A percentile compares a stretch with the other conserved stretches of the same genome.
phyloP scores from a whole-genome alignment of 495 filamentous ascomycete genomes.

The Penicillium lividum region DNA sequence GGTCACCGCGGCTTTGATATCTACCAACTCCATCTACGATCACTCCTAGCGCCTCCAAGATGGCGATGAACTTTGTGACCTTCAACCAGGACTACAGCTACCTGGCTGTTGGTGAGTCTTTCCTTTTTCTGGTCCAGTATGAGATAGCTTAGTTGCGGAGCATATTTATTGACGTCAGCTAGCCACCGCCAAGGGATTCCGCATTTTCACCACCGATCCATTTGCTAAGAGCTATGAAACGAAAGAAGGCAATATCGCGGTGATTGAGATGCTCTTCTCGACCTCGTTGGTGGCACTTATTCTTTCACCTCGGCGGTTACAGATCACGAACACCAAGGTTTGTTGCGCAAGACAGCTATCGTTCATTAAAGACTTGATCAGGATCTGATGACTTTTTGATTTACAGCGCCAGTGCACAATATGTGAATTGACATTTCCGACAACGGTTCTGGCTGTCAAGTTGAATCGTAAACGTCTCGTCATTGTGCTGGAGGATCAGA shows the following conservation, averaged over 20 bases:
- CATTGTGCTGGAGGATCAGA: slow-evolving; percentile 90
- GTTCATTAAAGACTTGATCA: slow-evolving; percentile 2
- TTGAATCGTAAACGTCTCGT: slow-evolving; percentile 92
- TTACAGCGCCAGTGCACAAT: slow-evolving; percentile 86
- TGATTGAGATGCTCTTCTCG: slow-evolving; percentile 98
- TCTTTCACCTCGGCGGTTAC: slow-evolving; percentile 81
- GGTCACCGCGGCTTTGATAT: slow-evolving; percentile 25
- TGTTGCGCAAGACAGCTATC: slow-evolving; percentile 27
- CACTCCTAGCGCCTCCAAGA: slow-evolving; percentile 31
- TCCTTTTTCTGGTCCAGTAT: slow-evolving; percentile 1
- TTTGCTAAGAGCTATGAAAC: slow-evolving; percentile 92
- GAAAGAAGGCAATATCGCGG: slow-evolving; percentile 87
- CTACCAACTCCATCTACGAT: slow-evolving; percentile 5
- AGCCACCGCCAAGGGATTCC: slow-evolving; percentile 90
- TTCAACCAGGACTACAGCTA: slow-evolving; percentile 99
- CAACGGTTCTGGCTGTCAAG: slow-evolving; percentile 86
- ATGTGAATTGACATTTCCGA: slow-evolving; percentile 97
- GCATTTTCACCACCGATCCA: slow-evolving; percentile 93
- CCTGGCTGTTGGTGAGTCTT: slow-evolving; percentile 77
- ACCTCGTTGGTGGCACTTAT: slow-evolving; percentile 96
- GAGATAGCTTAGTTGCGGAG: slow-evolving; percentile 5
- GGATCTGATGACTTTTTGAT: slow-evolving; percentile 7
- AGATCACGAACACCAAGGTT: slow-evolving; percentile 97
- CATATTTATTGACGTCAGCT: slow-evolving; percentile 30
- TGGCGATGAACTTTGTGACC: slow-evolving; percentile 93